Base-by-base conservation (phyloP, 2,329 filamentous ascomycete species). In the Chrysoporthe austroafricana region DNA sequence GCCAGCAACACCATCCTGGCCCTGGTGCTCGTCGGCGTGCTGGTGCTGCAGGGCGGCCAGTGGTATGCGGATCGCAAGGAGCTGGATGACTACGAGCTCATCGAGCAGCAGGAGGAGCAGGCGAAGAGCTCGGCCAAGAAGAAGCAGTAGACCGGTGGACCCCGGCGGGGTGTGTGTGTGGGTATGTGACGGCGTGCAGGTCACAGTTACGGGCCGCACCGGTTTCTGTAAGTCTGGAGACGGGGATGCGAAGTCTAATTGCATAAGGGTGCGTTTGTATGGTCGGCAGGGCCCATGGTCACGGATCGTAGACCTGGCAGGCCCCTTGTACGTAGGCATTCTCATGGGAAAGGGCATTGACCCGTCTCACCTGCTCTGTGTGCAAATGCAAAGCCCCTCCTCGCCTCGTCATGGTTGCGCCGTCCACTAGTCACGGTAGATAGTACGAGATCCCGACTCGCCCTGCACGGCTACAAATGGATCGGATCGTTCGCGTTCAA, bases 21-120 rank as follows among this genome's bases (percentile, higher is more conserved):
- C 46, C 86, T 99, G 57, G 93, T 99, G 42, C 81, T 99, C 64
- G 90, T 98, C 3, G 96, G 96, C 5, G 92, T 99, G 11, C 78
- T 99, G 72, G 92, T 97, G 44, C 81, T 99, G 76, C 96, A 99
- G 87, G 93, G 93, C 26, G 96, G 96, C 13, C 93, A 98, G 85
- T 98, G 95, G 96, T 99, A 99, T 82, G 96, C 96, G 36, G 94
- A 98, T 86, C 87, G 92, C 77, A 96, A 96, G 82, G 94, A 98
- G 80, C 85, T 86, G 75, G 91, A 94, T 77, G 94, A 97, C 79
- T 84, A 86, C 66, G 88, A 87, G 75, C 86, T 88, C 76, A 84
- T 90, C 71, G 86, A 89, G 72, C 80, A 83, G 78, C 83, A 77
- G 70, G 73, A 77, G 6, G 77, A 73, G 63, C 64, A 72, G 52